Evolutionary conservation across 257 asterid genomes (phyloP).

Genomic region (Fraxinus quadrangulata): DNA sequence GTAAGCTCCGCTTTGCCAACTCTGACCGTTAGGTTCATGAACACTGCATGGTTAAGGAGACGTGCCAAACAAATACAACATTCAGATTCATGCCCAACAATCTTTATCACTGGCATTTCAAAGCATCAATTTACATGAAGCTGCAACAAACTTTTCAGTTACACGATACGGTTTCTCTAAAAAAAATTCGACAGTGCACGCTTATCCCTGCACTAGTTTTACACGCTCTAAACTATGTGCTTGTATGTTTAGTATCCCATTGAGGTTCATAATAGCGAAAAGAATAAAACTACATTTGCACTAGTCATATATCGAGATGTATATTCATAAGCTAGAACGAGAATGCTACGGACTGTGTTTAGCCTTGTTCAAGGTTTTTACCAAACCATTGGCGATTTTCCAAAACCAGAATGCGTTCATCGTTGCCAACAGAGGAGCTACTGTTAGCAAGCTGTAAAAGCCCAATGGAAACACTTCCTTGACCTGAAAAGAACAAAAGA

Average conservation of each 20-base stretch:
- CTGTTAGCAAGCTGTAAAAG: slow-evolving; percentile 61
- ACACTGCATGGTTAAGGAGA: not conserved
- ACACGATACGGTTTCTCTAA: not conserved
- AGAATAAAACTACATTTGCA: not conserved
- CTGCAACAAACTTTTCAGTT: not conserved
- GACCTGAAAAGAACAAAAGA: slow-evolving; percentile 49
- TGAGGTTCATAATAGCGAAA: not conserved
- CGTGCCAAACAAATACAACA: not conserved
- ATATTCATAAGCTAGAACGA: not conserved
- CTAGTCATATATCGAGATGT: not conserved
- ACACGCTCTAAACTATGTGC: not conserved
- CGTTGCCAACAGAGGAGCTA: slow-evolving; percentile 59
- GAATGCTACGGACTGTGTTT: slow-evolving; percentile 44
- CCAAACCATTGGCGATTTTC: slow-evolving; percentile 78
- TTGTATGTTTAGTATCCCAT: not conserved
- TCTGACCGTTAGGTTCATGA: not conserved
- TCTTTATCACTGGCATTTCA: not conserved
- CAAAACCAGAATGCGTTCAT: slow-evolving; percentile 83
- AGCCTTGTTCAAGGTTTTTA: slow-evolving; percentile 70
- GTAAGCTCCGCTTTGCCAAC: not conserved
- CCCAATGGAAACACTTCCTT: slow-evolving; percentile 64
- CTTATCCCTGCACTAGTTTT: not conserved
- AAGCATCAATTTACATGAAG: not conserved
- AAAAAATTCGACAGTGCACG: not conserved
- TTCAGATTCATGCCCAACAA: not conserved